phyloP scores from a whole-genome alignment of 2,329 filamentous ascomycete species.

The Epichloe glyceriae region DNA sequence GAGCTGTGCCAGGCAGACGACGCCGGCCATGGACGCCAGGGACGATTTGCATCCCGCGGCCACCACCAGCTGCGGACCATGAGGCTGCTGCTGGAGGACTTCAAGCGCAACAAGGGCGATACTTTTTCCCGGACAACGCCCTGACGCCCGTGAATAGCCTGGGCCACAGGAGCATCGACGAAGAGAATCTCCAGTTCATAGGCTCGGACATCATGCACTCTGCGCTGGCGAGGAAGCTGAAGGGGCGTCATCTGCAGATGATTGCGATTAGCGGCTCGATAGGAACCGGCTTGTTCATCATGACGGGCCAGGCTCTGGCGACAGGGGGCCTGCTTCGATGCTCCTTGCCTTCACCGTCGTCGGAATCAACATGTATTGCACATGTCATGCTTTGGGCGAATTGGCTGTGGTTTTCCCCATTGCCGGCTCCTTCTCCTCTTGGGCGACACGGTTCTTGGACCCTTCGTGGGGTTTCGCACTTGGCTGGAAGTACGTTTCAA shows the following conservation, averaged over 20 bases:
- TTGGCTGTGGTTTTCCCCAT: slow-evolving; percentile 84
- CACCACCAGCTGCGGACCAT: not conserved
- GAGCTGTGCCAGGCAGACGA: not conserved
- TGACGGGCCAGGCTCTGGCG: slow-evolving; percentile 58
- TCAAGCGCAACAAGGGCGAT: slow-evolving; percentile 45
- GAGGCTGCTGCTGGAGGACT: slow-evolving; percentile 45
- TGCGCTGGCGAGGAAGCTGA: slow-evolving; percentile 61
- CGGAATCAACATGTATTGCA: slow-evolving; percentile 80
- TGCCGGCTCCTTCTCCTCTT: slow-evolving; percentile 82
- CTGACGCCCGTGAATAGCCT: slow-evolving; percentile 21
- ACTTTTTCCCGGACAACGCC: slow-evolving; percentile 33
- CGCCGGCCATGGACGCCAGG: not conserved
- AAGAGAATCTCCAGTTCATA: slow-evolving; percentile 42
- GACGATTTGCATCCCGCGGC: not conserved
- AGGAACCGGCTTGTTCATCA: slow-evolving; percentile 68
- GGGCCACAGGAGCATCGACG: slow-evolving; percentile 27
- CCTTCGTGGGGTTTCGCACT: slow-evolving; percentile 92
- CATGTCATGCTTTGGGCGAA: slow-evolving; percentile 82
- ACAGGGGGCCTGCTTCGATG: slow-evolving; percentile 66
- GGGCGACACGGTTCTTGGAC: slow-evolving; percentile 83
- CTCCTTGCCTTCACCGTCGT: slow-evolving; percentile 65
- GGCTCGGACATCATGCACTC: slow-evolving; percentile 65
- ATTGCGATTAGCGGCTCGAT: slow-evolving; percentile 93
- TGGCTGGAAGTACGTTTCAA: slow-evolving; percentile 66
- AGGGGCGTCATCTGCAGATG: slow-evolving; percentile 86